Conservation (phyloP, 2,329 filamentous ascomycete species). For the Aspergillus chevalieri region DNA sequence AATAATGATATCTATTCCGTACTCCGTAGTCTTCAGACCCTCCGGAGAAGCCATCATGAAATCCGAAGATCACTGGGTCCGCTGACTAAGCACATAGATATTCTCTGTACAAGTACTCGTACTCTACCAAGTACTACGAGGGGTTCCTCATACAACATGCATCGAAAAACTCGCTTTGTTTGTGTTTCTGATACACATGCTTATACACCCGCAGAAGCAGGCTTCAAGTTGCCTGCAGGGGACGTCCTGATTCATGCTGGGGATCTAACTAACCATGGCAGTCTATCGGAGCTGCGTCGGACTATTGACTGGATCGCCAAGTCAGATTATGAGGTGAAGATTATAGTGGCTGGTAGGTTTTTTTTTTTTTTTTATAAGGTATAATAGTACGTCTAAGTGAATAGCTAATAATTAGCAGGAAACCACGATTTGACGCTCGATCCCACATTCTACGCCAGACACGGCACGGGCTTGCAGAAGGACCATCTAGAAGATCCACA, state of each 20-base stretch:
- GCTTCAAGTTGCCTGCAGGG: conserved; percentile 49
- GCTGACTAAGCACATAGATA: conserved; percentile 14
- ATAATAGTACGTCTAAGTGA: neutral
- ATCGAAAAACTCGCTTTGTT: conserved; percentile 47
- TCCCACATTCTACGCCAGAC: conserved; percentile 39
- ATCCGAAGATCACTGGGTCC: conserved; percentile 13
- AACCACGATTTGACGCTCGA: conserved; percentile 56
- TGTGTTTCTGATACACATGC: conserved; percentile 57
- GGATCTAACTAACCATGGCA: conserved; percentile 54
- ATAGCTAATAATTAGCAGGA: conserved; percentile 30
- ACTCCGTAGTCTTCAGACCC: neutral
- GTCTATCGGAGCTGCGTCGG: conserved; percentile 45
- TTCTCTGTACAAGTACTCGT: neutral
- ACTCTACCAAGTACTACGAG: too few species aligned
- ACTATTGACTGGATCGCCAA: conserved; percentile 49
- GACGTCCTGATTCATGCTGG: conserved; percentile 56
- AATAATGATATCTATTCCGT: neutral
- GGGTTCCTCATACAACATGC: conserved; percentile 12
- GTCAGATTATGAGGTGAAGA: conserved; percentile 49
- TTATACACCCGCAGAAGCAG: conserved; percentile 42
- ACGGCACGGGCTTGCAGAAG: conserved; percentile 40
- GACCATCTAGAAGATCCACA: conserved; percentile 39
- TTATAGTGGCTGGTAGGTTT: conserved; percentile 48
- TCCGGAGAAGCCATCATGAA: neutral
- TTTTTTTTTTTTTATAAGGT: neutral